phyloP scores from a whole-genome alignment of 2,329 filamentous ascomycete species.

The Clonostachys rhizophaga region DNA sequence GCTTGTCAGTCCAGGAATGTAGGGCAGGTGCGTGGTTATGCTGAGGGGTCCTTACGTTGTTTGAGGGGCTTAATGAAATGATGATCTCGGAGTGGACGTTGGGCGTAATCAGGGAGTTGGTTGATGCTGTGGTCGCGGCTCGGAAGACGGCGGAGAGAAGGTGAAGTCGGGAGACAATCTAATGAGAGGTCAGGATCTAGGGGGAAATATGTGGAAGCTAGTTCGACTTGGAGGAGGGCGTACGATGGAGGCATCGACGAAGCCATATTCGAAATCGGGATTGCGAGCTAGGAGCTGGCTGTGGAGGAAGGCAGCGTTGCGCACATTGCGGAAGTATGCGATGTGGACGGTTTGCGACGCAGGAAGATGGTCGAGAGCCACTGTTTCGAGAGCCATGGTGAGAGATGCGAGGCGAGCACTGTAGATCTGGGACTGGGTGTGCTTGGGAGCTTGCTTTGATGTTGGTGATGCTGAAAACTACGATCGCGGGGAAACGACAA shows the following conservation, averaged over 20 bases:
- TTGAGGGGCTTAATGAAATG: slow-evolving; percentile 72
- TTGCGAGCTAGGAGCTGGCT: slow-evolving; percentile 84
- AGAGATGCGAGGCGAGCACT: too few species aligned
- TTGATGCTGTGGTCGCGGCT: slow-evolving; percentile 63
- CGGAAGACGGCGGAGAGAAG: slow-evolving; percentile 72
- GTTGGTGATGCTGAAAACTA: too few species aligned
- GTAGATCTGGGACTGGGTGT: too few species aligned
- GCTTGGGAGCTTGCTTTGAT: too few species aligned
- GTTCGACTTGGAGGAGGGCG: slow-evolving; percentile 14
- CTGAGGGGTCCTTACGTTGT: slow-evolving; percentile 55
- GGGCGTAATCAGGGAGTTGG: slow-evolving; percentile 64
- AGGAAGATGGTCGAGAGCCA: slow-evolving; percentile 74
- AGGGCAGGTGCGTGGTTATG: background rate
- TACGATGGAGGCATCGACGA: slow-evolving; percentile 82
- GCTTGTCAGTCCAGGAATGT: background rate
- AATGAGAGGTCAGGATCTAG: background rate
- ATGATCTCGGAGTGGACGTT: slow-evolving; percentile 91
- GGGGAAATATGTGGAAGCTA: background rate
- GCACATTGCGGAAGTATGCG: slow-evolving; percentile 69
- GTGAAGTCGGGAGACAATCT: slow-evolving; percentile 70
- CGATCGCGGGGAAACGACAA: too few species aligned
- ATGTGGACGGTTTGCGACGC: slow-evolving; percentile 63
- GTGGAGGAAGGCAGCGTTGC: slow-evolving; percentile 74
- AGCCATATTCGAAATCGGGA: slow-evolving; percentile 83
- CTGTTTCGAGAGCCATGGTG: slow-evolving; percentile 54